Base-by-base conservation (phyloP, 1,284 basidiomycete species). In the Schizopora paradoxa region DNA sequence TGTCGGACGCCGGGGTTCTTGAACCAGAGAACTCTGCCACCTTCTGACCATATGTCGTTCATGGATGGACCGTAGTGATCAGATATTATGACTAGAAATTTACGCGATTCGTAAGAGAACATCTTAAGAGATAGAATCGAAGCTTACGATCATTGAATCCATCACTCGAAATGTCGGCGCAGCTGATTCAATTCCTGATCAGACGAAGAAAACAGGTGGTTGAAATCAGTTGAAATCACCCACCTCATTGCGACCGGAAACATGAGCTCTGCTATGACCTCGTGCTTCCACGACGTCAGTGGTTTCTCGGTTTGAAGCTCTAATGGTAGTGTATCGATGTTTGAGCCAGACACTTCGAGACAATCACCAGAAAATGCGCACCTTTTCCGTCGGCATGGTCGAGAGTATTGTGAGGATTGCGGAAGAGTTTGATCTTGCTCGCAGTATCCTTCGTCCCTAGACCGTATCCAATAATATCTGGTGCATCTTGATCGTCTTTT, bases 31-130 rank as follows among this genome's bases (percentile, higher is more conserved):
- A 62, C 47, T 4, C 57, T 53, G 4, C 61, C 60, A 11, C 61
- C 61, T 18, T 61, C 46, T 19, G 22, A 33, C 44, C 51, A 42
- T 25, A 60, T 53, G 38, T 59, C 52, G 43, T 55, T 42, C 58
- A 64, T 60, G 25, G 37, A 51, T 1, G 62, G 56, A 5, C 62
- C 62, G 51, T 63, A 61, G 13, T 49, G 47, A 43, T 64, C 61
- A 23, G 50, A 58, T 18, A 62, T 57, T 27, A 64, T 60, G 18
- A 62, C 61, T 63, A 39, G 4, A 41, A 21, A 6, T 41, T 6
- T 37, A 16, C 36, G 28, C 8, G 28, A 10, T 31, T 10, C 10
- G 28, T 14, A 10, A 31, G 28, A 31, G 28, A 31, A 8, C 28
- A 38, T 0, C 6, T 11, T 35, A 16, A 13, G 26, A 50, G n/a